These are phyloP conservation scores for Leccinum pellstonianum DNA, from an alignment of 768 basidiomycete species.

Conservation along the genomic window DNA sequence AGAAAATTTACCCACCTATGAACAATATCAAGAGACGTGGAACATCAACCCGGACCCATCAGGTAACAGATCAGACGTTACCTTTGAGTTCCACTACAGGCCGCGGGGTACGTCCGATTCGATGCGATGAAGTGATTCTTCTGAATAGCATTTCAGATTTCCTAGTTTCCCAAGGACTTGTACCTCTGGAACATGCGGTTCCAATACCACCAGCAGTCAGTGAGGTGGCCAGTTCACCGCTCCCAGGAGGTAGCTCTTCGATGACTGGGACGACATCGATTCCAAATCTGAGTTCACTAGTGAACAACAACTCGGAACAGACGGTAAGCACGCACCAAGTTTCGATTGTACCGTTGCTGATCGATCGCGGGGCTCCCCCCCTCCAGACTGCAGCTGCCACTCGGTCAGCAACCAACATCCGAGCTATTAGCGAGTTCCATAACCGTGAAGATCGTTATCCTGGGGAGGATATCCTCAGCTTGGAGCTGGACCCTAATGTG, in stretches of 20 bases:
- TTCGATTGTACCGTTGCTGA: neutral
- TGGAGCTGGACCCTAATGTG: neutral
- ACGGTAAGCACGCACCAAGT: constrained; percentile 4
- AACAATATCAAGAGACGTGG: constrained; percentile 55
- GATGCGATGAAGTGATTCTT: neutral
- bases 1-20: constrained; percentile 28
- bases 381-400: neutral
- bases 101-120: constrained; percentile 42
- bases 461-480: constrained; percentile 19
- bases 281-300: constrained; percentile 7
- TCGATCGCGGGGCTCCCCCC: neutral
- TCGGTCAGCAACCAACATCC: neutral
- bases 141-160: constrained; percentile 40
- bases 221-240: constrained; percentile 24
- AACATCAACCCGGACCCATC: constrained; percentile 42
- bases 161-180: constrained; percentile 51
- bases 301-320: neutral
- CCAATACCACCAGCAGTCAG: constrained; percentile 2
- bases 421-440: constrained; percentile 13
- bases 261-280: neutral
- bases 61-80: constrained; percentile 48
- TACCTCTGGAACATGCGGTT: constrained; percentile 30
- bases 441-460: constrained; percentile 5
- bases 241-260: neutral
- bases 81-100: constrained; percentile 68